A percentile compares a stretch with the other conserved stretches of the same genome.
Conservation (phyloP, 1,284 basidiomycete species). For the Sanghuangporus weigelae region DNA sequence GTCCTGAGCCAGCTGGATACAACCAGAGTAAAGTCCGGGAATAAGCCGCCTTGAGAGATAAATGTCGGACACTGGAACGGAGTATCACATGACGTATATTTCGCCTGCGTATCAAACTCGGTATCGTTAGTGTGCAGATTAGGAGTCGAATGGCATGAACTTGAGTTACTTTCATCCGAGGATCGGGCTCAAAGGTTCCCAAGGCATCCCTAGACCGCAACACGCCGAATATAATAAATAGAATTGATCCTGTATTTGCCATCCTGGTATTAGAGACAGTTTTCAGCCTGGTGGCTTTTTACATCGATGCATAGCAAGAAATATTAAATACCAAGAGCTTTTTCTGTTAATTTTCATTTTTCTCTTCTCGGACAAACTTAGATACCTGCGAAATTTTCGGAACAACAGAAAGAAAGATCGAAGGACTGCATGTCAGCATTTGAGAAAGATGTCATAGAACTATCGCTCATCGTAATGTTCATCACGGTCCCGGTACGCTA, state of each 20-base stretch:
- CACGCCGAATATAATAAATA: background rate
- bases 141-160: background rate
- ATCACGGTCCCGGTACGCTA: conserved; percentile 21
- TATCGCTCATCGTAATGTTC: conserved; percentile 1
- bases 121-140: background rate
- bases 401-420: background rate
- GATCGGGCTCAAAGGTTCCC: background rate
- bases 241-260: background rate
- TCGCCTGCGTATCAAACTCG: conserved; percentile 2
- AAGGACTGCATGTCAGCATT: background rate
- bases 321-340: background rate
- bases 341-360: background rate
- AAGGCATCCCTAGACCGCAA: background rate
- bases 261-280: background rate
- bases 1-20: background rate
- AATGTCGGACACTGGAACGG: background rate
- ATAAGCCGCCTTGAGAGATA: background rate
- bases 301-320: conserved; percentile 2
- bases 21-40: conserved; percentile 9
- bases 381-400: conserved; percentile 1
- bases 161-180: background rate
- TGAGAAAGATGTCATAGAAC: background rate
- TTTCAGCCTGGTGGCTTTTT: background rate
- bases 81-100: background rate
- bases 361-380: background rate